phyloP scores from a whole-genome alignment of 805 yeast genomes.

The Candida caryicola region DNA sequence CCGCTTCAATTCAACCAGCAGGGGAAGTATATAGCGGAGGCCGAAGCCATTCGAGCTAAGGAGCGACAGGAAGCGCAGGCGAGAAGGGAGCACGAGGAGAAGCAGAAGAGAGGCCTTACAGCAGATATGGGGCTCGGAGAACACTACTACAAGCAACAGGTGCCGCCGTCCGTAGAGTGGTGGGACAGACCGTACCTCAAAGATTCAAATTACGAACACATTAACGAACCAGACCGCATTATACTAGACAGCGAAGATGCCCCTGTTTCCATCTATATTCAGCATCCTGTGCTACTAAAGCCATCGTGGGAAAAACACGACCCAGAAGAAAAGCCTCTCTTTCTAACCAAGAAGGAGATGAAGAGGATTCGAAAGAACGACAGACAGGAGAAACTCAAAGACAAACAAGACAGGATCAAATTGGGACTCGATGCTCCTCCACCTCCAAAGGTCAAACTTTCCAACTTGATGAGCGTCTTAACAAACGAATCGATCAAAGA shows the following conservation, averaged over 20 bases:
- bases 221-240: constrained; percentile 24
- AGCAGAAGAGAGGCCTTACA: constrained; percentile 39
- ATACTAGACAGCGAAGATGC: constrained; percentile 37
- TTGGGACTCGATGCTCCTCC: constrained; percentile 87
- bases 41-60: constrained; percentile 47
- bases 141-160: constrained; percentile 42
- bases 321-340: constrained; percentile 45
- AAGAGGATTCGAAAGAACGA: constrained; percentile 70
- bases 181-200: constrained; percentile 72
- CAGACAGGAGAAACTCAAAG: constrained; percentile 61
- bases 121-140: constrained; percentile 60
- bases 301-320: constrained; percentile 55
- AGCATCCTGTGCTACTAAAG: constrained; percentile 71
- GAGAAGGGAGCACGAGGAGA: constrained; percentile 22
- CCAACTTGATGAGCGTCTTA: constrained; percentile 80
- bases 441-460: constrained; percentile 79
- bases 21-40: constrained; percentile 63
- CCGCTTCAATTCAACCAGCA: constrained; percentile 52
- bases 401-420: constrained; percentile 70
- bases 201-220: constrained; percentile 33
- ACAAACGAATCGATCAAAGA: constrained; percentile 84
- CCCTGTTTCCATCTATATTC: constrained; percentile 68
- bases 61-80: constrained; percentile 29
- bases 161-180: constrained; percentile 78
- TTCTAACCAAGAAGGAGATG: constrained; percentile 72